Percentiles rank a stretch among this genome's conserved stretches.
These are phyloP conservation scores for Helichrysum umbraculigerum DNA, from an alignment of 129 eudicot species.

Conservation along the genomic window DNA sequence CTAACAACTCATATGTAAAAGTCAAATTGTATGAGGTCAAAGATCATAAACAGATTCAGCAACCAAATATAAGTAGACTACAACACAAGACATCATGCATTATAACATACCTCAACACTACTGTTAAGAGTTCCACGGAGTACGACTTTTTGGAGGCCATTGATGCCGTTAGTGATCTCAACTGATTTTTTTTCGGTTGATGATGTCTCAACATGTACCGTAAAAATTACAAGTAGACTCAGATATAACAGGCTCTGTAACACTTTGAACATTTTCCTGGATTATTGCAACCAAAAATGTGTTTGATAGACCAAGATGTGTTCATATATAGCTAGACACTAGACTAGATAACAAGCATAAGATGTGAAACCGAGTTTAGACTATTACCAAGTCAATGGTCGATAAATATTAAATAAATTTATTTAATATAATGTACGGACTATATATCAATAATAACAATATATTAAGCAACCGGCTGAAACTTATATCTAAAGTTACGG, in stretches of 20 bases:
- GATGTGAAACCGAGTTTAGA: background rate
- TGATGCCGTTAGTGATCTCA: conserved; percentile 61
- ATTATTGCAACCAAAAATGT: background rate
- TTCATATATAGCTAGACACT: background rate
- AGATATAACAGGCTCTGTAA: background rate
- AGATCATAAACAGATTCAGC: background rate
- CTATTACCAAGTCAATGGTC: background rate
- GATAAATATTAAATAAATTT: too few species aligned
- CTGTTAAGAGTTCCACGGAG: conserved; percentile 62
- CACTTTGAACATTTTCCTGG: background rate
- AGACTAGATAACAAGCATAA: background rate
- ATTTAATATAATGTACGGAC: too few species aligned
- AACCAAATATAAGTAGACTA: conserved; percentile 1
- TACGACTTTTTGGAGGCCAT: conserved; percentile 71
- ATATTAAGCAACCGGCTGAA: background rate
- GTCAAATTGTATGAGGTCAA: background rate
- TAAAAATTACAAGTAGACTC: background rate
- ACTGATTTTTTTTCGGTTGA: conserved; percentile 11
- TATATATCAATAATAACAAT: too few species aligned
- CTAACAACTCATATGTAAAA: conserved; percentile 8
- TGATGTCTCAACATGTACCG: conserved; percentile 4
- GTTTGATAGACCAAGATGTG: background rate
- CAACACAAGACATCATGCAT: background rate
- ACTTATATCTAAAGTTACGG: too few species aligned
- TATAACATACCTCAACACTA: conserved; percentile 56